These are phyloP conservation scores for Moesziomyces antarcticus DNA, from an alignment of 1,284 basidiomycete species.

Conservation along the genomic window DNA sequence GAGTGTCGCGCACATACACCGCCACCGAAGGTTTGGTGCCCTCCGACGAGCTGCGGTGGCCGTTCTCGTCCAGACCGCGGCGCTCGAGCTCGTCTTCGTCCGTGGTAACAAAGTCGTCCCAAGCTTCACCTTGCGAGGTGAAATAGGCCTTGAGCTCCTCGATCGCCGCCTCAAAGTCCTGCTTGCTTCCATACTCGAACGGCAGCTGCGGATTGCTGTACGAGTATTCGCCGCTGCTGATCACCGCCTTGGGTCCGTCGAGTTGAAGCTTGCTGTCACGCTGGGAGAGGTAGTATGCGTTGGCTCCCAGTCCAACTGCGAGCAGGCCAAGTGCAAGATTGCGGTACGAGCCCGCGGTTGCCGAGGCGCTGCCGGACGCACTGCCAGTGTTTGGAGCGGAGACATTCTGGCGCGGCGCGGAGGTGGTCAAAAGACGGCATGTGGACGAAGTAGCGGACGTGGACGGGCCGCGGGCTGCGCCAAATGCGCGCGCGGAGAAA, in stretches of 20 bases:
- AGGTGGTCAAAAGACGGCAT: slow-evolving; percentile 7
- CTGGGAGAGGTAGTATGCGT: slow-evolving; percentile 29
- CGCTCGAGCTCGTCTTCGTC: slow-evolving; percentile 51
- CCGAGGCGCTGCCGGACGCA: not conserved
- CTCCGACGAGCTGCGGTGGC: slow-evolving; percentile 35
- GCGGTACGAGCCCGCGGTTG: slow-evolving; percentile 5
- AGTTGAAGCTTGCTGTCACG: slow-evolving; percentile 18
- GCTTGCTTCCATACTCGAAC: slow-evolving; percentile 37
- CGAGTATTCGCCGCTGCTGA: not conserved
- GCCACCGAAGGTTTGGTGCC: slow-evolving; percentile 50
- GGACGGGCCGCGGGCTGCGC: slow-evolving; percentile 4
- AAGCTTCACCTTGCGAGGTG: slow-evolving; percentile 33
- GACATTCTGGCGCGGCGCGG: slow-evolving; percentile 13
- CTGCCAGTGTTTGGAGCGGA: not conserved
- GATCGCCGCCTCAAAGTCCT: slow-evolving; percentile 44
- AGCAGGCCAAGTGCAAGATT: slow-evolving; percentile 29
- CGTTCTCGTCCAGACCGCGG: slow-evolving; percentile 43
- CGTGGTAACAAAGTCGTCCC: slow-evolving; percentile 37
- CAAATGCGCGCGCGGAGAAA: slow-evolving; percentile 1
- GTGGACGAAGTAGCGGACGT: not conserved
- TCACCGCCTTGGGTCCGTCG: slow-evolving; percentile 9
- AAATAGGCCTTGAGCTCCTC: slow-evolving; percentile 52
- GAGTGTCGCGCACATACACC: slow-evolving; percentile 46
- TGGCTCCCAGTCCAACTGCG: slow-evolving; percentile 32
- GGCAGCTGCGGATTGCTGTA: slow-evolving; percentile 35